These are phyloP conservation scores for Botryobasidium botryosum DNA, from an alignment of 768 basidiomycete genomes.

Conservation along the genomic window DNA sequence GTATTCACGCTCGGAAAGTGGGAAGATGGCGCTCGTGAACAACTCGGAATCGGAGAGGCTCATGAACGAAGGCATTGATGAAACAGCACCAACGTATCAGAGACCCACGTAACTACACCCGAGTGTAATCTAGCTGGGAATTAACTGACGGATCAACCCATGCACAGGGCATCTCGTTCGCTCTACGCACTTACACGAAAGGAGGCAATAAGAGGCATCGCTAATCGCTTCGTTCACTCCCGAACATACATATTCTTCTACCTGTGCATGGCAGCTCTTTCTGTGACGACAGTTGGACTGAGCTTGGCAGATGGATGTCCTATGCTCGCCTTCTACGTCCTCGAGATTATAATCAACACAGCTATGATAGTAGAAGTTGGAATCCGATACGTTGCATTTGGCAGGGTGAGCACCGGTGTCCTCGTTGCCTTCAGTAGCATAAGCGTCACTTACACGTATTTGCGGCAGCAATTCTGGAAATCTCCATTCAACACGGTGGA, in stretches of 20 bases:
- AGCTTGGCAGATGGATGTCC: constrained; percentile 76
- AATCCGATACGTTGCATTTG: constrained; percentile 84
- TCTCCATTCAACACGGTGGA: constrained; percentile 87
- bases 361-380: constrained; percentile 90
- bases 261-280: constrained; percentile 74
- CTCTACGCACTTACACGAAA: constrained; percentile 71
- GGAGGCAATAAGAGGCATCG: constrained; percentile 71
- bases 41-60: too few relatives aligned
- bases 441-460: constrained; percentile 2
- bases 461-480: constrained; percentile 80
- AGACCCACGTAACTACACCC: too few relatives aligned
- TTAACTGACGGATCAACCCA: too few relatives aligned
- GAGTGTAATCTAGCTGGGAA: too few relatives aligned
- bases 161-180: constrained; percentile 46
- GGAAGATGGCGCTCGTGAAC: too few relatives aligned
- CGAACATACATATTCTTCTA: constrained; percentile 77
- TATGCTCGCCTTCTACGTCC: constrained; percentile 69
- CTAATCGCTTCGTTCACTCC: constrained; percentile 82
- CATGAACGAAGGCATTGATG: too few relatives aligned
- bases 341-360: constrained; percentile 77
- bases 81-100: too few relatives aligned
- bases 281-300: constrained; percentile 69
- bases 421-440: background rate
- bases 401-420: constrained; percentile 42
- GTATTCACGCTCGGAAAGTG: too few relatives aligned